Conservation (phyloP, 139 green algal species). For the Volvox africanus region DNA sequence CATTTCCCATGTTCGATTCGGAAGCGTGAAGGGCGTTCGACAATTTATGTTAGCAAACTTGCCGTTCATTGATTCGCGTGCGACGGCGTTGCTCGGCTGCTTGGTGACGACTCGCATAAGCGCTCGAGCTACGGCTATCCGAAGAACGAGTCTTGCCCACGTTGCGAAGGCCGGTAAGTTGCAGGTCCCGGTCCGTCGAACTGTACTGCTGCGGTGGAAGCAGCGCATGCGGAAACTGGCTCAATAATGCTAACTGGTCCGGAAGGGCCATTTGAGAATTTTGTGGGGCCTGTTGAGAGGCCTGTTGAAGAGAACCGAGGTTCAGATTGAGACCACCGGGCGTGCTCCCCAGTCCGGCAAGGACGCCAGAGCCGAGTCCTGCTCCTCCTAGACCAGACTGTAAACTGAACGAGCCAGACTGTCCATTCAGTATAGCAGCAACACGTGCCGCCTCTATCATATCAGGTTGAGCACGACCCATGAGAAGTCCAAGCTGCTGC, state of each 20-base stretch:
- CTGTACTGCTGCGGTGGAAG: constrained; percentile 16
- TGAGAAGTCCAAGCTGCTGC: constrained; percentile 21
- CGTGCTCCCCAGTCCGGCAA: background rate
- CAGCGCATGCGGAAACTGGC: background rate
- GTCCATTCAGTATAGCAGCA: constrained; percentile 2
- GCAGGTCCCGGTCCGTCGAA: background rate
- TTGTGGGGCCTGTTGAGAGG: constrained; percentile 2
- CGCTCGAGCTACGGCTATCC: constrained; percentile 50
- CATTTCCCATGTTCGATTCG: background rate
- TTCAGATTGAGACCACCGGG: background rate
- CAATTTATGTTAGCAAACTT: too few relatives aligned
- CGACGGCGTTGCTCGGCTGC: constrained; percentile 80
- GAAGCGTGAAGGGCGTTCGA: too few relatives aligned
- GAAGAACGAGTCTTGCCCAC: constrained; percentile 28
- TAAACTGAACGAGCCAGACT: background rate
- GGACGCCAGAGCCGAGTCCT: background rate
- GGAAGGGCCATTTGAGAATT: background rate
- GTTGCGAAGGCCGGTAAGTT: background rate
- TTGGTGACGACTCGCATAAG: constrained; percentile 74
- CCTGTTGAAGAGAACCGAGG: background rate
- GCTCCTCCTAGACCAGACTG: constrained; percentile 7
- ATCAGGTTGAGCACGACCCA: constrained; percentile 19
- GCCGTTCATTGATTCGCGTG: constrained; percentile 85
- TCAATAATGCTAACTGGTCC: background rate
- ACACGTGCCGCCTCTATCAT: constrained; percentile 31